These are phyloP conservation scores for Rhizophagus clarus DNA, from an alignment of 192 early-diverging fungal genomes.

Conservation along the genomic window DNA sequence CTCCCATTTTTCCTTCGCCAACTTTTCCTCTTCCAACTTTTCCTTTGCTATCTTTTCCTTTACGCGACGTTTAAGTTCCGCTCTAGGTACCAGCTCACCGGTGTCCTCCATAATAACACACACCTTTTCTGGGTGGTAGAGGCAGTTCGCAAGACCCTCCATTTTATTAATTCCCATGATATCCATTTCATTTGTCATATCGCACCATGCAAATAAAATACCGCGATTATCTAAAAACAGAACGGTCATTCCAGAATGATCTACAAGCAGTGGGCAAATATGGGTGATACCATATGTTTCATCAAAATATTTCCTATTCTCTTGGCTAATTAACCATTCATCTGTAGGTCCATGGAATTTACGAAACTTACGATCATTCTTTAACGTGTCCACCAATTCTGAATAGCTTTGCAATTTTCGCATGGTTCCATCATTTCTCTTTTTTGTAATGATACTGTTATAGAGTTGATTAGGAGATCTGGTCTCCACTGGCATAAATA, in stretches of 20 bases:
- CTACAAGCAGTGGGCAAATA: not conserved
- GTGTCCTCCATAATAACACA: too few species aligned
- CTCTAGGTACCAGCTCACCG: not conserved
- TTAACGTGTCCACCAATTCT: conserved; percentile 3
- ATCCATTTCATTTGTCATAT: not conserved
- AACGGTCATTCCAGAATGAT: conserved; percentile 16
- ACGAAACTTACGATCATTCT: conserved; percentile 8
- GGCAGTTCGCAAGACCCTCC: not conserved
- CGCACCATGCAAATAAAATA: conserved; percentile 9
- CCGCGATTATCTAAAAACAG: conserved; percentile 18
- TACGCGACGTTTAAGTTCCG: not conserved
- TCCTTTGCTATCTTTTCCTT: too few species aligned
- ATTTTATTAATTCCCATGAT: not conserved
- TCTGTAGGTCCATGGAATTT: too few species aligned
- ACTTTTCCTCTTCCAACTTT: too few species aligned
- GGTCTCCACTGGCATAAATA: not conserved
- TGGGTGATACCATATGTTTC: not conserved
- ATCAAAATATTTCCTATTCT: not conserved
- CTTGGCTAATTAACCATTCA: too few species aligned
- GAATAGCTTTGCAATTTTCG: conserved; percentile 7
- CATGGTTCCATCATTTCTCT: not conserved
- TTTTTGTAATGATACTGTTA: not conserved
- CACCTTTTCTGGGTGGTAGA: conserved; percentile 10
- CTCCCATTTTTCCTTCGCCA: too few species aligned
- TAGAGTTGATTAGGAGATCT: conserved; percentile 1